These are phyloP conservation scores for Marasmius fiardii DNA, from an alignment of 1,284 basidiomycete species.

Conservation along the genomic window DNA sequence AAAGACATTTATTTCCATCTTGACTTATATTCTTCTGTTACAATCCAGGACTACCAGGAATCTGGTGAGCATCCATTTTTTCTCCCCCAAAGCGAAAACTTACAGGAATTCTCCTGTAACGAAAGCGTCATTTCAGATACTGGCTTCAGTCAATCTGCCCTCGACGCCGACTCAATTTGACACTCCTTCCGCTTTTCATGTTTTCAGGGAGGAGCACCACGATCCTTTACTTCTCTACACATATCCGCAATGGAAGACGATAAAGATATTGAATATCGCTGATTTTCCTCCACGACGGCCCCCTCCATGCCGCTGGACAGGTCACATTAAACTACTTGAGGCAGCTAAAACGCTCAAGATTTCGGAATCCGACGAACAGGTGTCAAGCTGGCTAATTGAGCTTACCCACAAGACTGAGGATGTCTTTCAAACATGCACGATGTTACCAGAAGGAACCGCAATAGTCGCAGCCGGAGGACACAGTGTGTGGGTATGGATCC, in stretches of 20 bases:
- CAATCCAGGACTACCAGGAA: conserved; percentile 64
- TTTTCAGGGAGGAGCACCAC: conserved; percentile 40
- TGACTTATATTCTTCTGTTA: conserved; percentile 5
- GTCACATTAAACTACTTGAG: conserved; percentile 7
- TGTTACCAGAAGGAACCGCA: conserved; percentile 40
- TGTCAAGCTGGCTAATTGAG: conserved; percentile 6
- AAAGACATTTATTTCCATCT: background rate
- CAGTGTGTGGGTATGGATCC: conserved; percentile 38
- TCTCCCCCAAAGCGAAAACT: conserved; percentile 6
- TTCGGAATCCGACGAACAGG: background rate
- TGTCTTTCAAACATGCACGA: conserved; percentile 26
- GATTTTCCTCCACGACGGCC: conserved; percentile 36
- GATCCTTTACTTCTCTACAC: conserved; percentile 50
- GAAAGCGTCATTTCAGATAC: conserved; percentile 63
- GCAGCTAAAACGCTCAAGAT: background rate
- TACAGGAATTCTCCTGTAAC: background rate
- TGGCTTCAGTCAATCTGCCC: conserved; percentile 47
- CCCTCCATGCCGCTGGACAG: conserved; percentile 12
- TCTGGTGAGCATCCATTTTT: conserved; percentile 44
- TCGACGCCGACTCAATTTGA: conserved; percentile 31
- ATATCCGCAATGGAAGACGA: conserved; percentile 34
- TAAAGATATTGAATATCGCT: conserved; percentile 46
- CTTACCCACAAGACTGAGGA: background rate
- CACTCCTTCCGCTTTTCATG: conserved; percentile 30
- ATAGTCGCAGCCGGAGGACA: conserved; percentile 38